Base-by-base conservation (phyloP, 139 green algal species). In the Coccomyxa sp. region DNA sequence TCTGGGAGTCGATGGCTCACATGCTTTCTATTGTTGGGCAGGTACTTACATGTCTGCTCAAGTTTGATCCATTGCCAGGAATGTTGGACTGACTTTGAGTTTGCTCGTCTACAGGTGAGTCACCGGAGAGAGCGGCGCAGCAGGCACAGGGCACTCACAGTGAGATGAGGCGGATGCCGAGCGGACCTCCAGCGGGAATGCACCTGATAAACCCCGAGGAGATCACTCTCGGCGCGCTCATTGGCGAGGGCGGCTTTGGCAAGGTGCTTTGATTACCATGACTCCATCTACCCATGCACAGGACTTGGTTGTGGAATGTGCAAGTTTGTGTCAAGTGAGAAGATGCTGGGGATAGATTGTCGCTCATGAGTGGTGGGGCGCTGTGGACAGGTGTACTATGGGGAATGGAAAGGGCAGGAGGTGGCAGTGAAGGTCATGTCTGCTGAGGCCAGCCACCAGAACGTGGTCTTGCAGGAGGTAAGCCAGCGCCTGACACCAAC, bases 181-280 rank as follows among this genome's bases (percentile, higher is more conserved):
- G 38, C 7, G 38, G 38, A 51, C 38, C 38, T 51, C 38, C 38
- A 51, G 38, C 38, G 38, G 38, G 38, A 51, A 51, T 51, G 63
- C 63, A 21, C 9, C 60, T 57, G 0, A 82, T 86, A 38, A 21
- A 81, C 57, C 38, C 75, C 18, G 66, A 85, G 18, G 85, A 93
- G 27, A 81, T 94, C 80, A 58, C 77, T 10, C 84, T 94, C 27
- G 86, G 90, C 13, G 81, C 85, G 32, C 86, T 92, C 59, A 90
- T 94, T 67, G 91, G 91, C 15, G 87, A 92, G 58, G 91, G 91
- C 14, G 90, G 87, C 51, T 94, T 93, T 87, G 91, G 89, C 75
- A 86, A 90, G 89, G 91, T 92, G 67, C 18, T 76, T 63, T 30
- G 27, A 13, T 23, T 60, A 17, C 13, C 74, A 80, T 51, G 38